A percentile compares a stretch with the other conserved stretches of the same genome.
phyloP scores from a whole-genome alignment of 495 filamentous ascomycete genomes.

The Talaromyces proteolyticus region DNA sequence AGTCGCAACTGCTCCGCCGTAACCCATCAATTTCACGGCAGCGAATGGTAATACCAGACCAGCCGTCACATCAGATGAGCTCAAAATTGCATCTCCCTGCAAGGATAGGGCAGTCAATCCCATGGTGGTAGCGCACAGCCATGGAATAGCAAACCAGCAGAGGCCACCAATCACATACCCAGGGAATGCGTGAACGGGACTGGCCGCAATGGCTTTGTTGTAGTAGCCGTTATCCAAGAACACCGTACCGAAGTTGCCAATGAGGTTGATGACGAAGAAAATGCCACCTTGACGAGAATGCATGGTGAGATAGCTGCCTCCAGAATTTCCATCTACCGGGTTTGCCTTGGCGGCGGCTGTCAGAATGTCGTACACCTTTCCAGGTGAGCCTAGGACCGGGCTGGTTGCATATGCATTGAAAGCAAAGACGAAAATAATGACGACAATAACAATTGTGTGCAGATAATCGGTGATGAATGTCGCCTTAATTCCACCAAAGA shows the following conservation, averaged over 20 bases:
- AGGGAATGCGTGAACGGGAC: constrained; percentile 81
- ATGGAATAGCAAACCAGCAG: constrained; percentile 94
- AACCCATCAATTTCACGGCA: constrained; percentile 82
- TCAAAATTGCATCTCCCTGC: constrained; percentile 68
- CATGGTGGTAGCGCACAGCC: constrained; percentile 90
- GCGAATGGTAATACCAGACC: constrained; percentile 87
- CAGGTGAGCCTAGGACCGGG: constrained; percentile 70
- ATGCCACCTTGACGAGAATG: constrained; percentile 78
- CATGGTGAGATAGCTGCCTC: constrained; percentile 90
- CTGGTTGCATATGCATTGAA: constrained; percentile 81
- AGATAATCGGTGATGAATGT: constrained; percentile 75
- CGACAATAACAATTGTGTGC: constrained; percentile 80
- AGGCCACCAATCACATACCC: constrained; percentile 90
- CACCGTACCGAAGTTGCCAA: constrained; percentile 76
- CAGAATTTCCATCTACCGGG: constrained; percentile 79
- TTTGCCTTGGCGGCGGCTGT: constrained; percentile 61
- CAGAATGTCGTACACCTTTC: constrained; percentile 75
- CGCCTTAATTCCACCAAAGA: constrained; percentile 75
- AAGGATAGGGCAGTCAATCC: constrained; percentile 83
- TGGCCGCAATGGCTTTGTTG: constrained; percentile 94
- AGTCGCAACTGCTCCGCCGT: constrained; percentile 78
- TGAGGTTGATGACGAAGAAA: constrained; percentile 95
- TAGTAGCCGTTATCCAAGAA: constrained; percentile 83
- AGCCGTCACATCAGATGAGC: constrained; percentile 68
- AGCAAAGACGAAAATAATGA: constrained; percentile 88